Conservation (phyloP, 345 rosid species). For the Stellera chamaejasme region DNA sequence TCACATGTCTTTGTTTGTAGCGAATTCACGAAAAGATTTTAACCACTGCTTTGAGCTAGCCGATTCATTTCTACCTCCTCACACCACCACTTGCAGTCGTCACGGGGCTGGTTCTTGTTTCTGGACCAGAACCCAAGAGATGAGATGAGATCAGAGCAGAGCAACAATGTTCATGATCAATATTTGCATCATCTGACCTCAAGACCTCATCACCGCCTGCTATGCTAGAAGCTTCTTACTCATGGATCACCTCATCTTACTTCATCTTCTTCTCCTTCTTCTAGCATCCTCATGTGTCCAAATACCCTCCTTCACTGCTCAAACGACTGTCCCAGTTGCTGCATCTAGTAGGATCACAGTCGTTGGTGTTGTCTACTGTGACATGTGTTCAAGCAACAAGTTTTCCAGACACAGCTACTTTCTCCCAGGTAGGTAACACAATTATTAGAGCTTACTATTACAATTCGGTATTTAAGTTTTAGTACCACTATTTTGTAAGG, state of each 20-base stretch:
- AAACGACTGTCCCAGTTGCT: constrained; percentile 24
- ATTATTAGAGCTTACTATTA: neutral
- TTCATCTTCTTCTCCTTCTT: constrained; percentile 29
- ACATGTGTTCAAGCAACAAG: constrained; percentile 47
- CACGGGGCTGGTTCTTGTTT: constrained; percentile 43
- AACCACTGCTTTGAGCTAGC: too few species aligned
- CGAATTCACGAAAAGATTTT: constrained; percentile 28
- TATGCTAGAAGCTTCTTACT: constrained; percentile 32
- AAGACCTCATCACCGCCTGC: constrained; percentile 1
- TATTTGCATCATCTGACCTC: neutral
- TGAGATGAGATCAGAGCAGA: too few species aligned
- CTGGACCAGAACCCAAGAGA: constrained; percentile 3
- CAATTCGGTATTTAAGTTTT: neutral
- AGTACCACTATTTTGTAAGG: too few species aligned
- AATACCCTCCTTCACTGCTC: constrained; percentile 16
- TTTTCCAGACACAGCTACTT: constrained; percentile 82
- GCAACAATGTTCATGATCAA: too few species aligned
- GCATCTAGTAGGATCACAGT: constrained; percentile 44
- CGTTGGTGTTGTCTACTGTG: constrained; percentile 75
- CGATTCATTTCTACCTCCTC: constrained; percentile 16
- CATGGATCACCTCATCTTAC: constrained; percentile 33
- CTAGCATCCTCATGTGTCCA: constrained; percentile 29
- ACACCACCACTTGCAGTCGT: constrained; percentile 72
- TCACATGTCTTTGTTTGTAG: constrained; percentile 93
- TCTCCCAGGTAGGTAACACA: constrained; percentile 61